Base-by-base conservation (phyloP, 805 yeast species). In the Deakozyma indianensis region DNA sequence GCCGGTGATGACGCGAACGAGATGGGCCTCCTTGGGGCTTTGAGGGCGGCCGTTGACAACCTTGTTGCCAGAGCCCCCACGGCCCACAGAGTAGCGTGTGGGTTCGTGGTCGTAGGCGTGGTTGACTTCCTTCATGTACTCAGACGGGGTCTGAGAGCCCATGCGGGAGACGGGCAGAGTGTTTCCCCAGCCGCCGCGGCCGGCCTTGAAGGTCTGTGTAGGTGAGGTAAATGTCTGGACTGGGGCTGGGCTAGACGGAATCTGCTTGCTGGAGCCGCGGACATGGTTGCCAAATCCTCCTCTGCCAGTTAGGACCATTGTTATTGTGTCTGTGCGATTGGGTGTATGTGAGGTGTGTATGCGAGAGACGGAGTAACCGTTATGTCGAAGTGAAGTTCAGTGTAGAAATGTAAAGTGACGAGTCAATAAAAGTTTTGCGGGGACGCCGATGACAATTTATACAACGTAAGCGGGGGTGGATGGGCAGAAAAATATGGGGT, bases 151-250 rank as follows among this genome's bases (percentile, higher is more conserved):
- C 52, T 49, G 44, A 20, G 56, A 43, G 23, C 53, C 49, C 53
- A 59, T 51, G 25, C 57, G 50, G 21, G 52, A 45, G 21, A 63
- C 58, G 3, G 60, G 53, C 22, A 60, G 55, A 20, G 55, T 53
- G 53, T 63, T 63, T 14, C 67, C 67, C 35, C 55, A 62, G 35
- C 67, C 67, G n/a, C 67, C 67, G 22, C 67, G 55, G 23, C 67
- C 67, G 22, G 64, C 53, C 22, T 56, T 53, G 51, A 61, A 62
- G 15, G 53, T 52, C 48, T 63, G 58, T 14, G 29, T 43, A 7
- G 67, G 66, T 20, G 63, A 56, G 4, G 58, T 44, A 43, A 61
- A 58, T 42, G 56, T 57, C 49, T 61, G 64, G 23, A 63, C 57
- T 5, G 67, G 67, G 2, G 66, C 64, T 11, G 57, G 56, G 3